phyloP scores from a whole-genome alignment of 1,284 basidiomycete species.

The Boletus semigastroideus region DNA sequence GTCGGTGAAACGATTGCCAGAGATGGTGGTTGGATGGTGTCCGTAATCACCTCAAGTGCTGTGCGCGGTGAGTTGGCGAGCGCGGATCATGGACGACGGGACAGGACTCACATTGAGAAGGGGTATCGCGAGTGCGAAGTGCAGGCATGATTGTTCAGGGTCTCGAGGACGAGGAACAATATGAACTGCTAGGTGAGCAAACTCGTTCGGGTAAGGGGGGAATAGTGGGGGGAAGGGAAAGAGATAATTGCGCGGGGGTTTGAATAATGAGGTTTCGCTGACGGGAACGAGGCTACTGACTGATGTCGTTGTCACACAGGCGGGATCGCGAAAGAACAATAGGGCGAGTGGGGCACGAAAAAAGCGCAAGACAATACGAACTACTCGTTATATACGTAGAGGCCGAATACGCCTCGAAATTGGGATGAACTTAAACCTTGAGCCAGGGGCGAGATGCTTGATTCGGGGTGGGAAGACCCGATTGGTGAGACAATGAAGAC shows the following conservation, averaged over 20 bases:
- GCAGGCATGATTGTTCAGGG: conserved; percentile 65
- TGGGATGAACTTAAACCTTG: conserved; percentile 33
- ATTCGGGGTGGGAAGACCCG: conserved; percentile 25
- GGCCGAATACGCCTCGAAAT: conserved; percentile 24
- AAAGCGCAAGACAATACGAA: conserved; percentile 54
- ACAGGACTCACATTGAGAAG: conserved; percentile 52
- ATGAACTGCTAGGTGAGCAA: conserved; percentile 32
- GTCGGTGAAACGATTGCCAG: conserved; percentile 71
- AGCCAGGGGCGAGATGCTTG: conserved; percentile 18
- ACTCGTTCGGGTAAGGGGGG: conserved; percentile 33
- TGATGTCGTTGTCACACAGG: conserved; percentile 46
- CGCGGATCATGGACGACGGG: conserved; percentile 4
- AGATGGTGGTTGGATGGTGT: conserved; percentile 55
- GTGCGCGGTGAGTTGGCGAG: conserved; percentile 30
- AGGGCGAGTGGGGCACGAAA: conserved; percentile 60
- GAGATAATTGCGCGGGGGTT: conserved; percentile 31
- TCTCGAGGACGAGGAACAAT: conserved; percentile 26
- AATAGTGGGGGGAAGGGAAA: conserved; percentile 27
- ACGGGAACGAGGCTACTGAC: conserved; percentile 36
- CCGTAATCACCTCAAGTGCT: conserved; percentile 75
- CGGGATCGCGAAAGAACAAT: conserved; percentile 54
- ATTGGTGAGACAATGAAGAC: conserved; percentile 38
- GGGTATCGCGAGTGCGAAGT: conserved; percentile 70
- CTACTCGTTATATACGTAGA: conserved; percentile 59
- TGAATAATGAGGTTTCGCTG: conserved; percentile 47